phyloP scores from a whole-genome alignment of 2,329 filamentous ascomycete genomes.

The Exophiala alcalophila region DNA sequence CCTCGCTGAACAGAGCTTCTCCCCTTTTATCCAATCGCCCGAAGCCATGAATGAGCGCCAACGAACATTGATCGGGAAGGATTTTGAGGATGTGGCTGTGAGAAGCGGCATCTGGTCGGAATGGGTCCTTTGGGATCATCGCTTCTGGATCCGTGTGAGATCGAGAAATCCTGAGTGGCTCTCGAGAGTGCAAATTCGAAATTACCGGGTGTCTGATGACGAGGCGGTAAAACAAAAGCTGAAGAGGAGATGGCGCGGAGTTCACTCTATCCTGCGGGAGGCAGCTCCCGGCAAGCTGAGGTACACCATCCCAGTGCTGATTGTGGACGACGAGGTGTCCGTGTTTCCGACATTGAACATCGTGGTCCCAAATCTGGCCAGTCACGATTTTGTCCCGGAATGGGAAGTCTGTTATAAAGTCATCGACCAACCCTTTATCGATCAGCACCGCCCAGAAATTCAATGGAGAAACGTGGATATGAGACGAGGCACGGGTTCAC shows the following conservation, averaged over 20 bases:
- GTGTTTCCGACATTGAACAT: conserved; percentile 28
- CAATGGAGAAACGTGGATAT: conserved; percentile 14
- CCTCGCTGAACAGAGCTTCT: conserved; percentile 9
- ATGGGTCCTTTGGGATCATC: conserved; percentile 27
- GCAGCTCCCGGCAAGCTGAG: conserved; percentile 25
- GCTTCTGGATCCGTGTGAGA: conserved; percentile 25
- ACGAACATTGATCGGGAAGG: background rate
- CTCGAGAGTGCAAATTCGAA: conserved; percentile 15
- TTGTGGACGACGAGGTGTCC: conserved; percentile 12
- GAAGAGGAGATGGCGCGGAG: background rate
- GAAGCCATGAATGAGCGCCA: background rate
- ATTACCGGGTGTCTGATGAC: conserved; percentile 18
- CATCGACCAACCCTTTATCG: conserved; percentile 16
- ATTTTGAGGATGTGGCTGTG: background rate
- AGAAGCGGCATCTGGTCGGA: conserved; percentile 12
- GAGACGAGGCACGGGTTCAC: background rate
- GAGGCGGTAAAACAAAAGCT: conserved; percentile 2
- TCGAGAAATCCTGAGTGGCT: conserved; percentile 6
- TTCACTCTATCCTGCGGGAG: conserved; percentile 15
- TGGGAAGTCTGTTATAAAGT: conserved; percentile 24
- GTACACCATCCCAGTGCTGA: conserved; percentile 26
- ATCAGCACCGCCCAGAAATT: conserved; percentile 7
- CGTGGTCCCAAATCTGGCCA: background rate
- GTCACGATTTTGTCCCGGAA: conserved; percentile 5
- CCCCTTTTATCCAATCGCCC: too few species aligned